Evolutionary conservation across 495 filamentous ascomycete genomes (phyloP).

Genomic region (Penicillium cosmopolitanum): DNA sequence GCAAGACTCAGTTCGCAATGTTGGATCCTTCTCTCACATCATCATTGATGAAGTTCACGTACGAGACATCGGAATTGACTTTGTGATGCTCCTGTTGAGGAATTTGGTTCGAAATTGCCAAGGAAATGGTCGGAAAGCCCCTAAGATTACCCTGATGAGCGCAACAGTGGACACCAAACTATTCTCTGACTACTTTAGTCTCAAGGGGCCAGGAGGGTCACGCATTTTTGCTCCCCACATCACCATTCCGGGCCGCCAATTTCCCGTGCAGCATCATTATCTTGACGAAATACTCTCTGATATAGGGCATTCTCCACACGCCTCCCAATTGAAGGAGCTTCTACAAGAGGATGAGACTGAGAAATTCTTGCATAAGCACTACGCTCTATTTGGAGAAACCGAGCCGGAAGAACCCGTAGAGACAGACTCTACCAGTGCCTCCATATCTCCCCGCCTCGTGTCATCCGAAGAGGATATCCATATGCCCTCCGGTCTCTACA

Average conservation of each 20-base stretch:
- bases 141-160: constrained; percentile 63
- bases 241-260: constrained; percentile 58
- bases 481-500: constrained; percentile 52
- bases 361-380: constrained; percentile 15
- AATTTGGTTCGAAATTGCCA: constrained; percentile 42
- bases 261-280: constrained; percentile 56
- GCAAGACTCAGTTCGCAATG: constrained; percentile 38
- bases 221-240: constrained; percentile 51
- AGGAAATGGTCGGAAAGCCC: constrained; percentile 36
- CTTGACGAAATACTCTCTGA: constrained; percentile 52
- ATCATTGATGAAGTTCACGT: constrained; percentile 67
- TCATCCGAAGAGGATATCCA: constrained; percentile 41
- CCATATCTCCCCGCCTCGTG: background rate
- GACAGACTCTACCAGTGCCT: background rate
- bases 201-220: constrained; percentile 29
- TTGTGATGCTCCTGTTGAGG: constrained; percentile 59
- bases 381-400: constrained; percentile 5
- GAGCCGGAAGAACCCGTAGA: background rate
- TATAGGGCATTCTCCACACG: constrained; percentile 32
- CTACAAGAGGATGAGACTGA: constrained; percentile 13
- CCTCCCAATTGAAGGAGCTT: constrained; percentile 25
- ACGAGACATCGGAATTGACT: constrained; percentile 57
- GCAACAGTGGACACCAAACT: constrained; percentile 60
- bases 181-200: constrained; percentile 58
- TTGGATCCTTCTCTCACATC: constrained; percentile 54